phyloP scores from a whole-genome alignment of 768 basidiomycete genomes.

The Paxillus involutus region DNA sequence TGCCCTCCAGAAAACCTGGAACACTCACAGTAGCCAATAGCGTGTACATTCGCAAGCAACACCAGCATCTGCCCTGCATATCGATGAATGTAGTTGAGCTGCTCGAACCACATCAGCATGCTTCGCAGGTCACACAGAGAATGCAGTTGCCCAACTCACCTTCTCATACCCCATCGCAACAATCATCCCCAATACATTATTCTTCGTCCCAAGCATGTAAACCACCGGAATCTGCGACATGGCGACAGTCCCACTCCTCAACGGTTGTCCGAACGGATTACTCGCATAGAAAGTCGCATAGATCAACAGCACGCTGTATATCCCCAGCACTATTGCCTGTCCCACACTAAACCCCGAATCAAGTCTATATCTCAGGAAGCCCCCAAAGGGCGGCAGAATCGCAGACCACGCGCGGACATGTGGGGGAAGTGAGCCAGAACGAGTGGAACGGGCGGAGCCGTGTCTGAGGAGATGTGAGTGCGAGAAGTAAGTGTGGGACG shows the following conservation, averaged over 20 bases:
- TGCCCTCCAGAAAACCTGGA: background rate
- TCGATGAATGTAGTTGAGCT: slow-evolving; percentile 59
- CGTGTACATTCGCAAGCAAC: slow-evolving; percentile 42
- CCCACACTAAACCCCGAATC: slow-evolving; percentile 37
- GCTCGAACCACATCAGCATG: background rate
- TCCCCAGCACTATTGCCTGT: slow-evolving; percentile 33
- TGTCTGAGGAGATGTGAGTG: slow-evolving; percentile 23
- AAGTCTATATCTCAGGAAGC: slow-evolving; percentile 33
- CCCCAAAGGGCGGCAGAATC: slow-evolving; percentile 32
- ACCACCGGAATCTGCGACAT: slow-evolving; percentile 47
- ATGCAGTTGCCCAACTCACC: slow-evolving; percentile 25
- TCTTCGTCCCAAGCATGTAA: slow-evolving; percentile 48
- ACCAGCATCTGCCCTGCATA: slow-evolving; percentile 45
- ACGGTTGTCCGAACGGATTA: slow-evolving; percentile 34
- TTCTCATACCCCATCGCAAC: slow-evolving; percentile 49
- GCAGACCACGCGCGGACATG: slow-evolving; percentile 40
- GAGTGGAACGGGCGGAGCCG: slow-evolving; percentile 6
- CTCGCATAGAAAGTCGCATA: slow-evolving; percentile 36
- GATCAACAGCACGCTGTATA: slow-evolving; percentile 37
- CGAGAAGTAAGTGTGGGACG: slow-evolving; percentile 26
- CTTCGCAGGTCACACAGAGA: background rate
- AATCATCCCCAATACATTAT: slow-evolving; percentile 41
- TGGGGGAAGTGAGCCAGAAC: slow-evolving; percentile 25
- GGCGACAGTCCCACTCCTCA: slow-evolving; percentile 36
- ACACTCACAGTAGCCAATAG: slow-evolving; percentile 38